phyloP scores from a whole-genome alignment of 2,329 filamentous ascomycete species.

The Penicillium verrucosum region DNA sequence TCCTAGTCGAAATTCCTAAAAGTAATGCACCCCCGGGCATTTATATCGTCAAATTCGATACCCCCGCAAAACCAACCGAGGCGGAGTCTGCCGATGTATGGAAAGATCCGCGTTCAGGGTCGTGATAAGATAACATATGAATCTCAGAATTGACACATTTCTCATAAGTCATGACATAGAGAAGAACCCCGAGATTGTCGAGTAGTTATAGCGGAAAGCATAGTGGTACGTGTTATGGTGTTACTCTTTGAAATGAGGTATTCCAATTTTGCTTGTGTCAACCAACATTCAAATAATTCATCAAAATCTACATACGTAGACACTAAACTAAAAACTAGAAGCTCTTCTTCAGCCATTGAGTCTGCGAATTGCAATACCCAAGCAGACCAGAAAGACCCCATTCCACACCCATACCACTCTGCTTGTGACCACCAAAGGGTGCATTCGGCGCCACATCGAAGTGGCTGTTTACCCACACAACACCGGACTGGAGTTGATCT shows the following conservation, averaged over 20 bases:
- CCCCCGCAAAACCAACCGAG: not conserved
- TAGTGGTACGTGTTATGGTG: not conserved
- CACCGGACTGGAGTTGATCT: conserved; percentile 54
- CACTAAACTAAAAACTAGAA: not conserved
- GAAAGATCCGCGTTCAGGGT: not conserved
- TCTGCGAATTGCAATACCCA: conserved; percentile 41
- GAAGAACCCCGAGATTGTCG: not conserved
- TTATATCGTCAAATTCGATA: not conserved
- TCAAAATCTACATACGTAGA: not conserved
- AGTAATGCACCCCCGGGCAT: too few species aligned
- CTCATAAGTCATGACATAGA: not conserved
- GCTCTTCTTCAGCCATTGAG: conserved; percentile 30
- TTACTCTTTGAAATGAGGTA: not conserved
- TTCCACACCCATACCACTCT: conserved; percentile 52
- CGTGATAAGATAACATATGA: not conserved
- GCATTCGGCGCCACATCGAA: conserved; percentile 29
- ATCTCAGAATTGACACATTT: not conserved
- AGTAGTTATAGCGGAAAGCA: not conserved
- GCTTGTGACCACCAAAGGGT: conserved; percentile 52
- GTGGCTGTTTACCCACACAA: conserved; percentile 58
- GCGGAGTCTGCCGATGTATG: conserved; percentile 1
- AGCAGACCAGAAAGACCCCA: conserved; percentile 43
- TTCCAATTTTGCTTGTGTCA: not conserved
- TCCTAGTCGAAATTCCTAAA: too few species aligned
- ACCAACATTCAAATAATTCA: not conserved